These are phyloP conservation scores for Yamadazyma oceani DNA, from an alignment of 1,139 yeast genomes.

Conservation along the genomic window DNA sequence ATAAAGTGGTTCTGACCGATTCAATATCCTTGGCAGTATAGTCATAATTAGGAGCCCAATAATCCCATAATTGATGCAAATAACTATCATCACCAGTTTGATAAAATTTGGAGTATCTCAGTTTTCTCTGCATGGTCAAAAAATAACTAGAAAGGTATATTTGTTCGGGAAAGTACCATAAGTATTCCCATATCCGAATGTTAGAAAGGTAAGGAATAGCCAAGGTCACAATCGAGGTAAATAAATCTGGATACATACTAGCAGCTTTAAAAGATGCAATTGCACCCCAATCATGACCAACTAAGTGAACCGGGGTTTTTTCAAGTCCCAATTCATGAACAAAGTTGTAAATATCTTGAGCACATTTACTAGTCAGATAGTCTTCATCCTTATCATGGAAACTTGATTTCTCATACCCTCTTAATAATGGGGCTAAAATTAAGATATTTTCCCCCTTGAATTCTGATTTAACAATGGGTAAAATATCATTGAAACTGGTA, in stretches of 20 bases:
- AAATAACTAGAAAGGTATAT: conserved; percentile 38
- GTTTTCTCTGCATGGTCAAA: conserved; percentile 39
- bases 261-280: conserved; percentile 38
- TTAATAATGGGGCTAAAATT: conserved; percentile 37
- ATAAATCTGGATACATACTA: conserved; percentile 33
- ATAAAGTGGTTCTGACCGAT: conserved; percentile 28
- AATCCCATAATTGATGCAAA: conserved; percentile 36
- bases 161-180: conserved; percentile 36
- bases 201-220: conserved; percentile 42
- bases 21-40: conserved; percentile 28
- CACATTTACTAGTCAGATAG: conserved; percentile 32
- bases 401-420: conserved; percentile 44
- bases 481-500: conserved; percentile 27
- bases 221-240: conserved; percentile 36
- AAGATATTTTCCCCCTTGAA: conserved; percentile 24
- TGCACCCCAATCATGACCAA: conserved; percentile 54
- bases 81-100: conserved; percentile 23
- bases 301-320: conserved; percentile 32
- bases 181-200: conserved; percentile 26
- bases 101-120: conserved; percentile 25
- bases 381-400: conserved; percentile 25
- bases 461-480: conserved; percentile 23
- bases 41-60: conserved; percentile 45
- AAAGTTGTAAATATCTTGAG: conserved; percentile 39
- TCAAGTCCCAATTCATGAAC: conserved; percentile 20